These are phyloP conservation scores for Penicillium sp. DNA, from an alignment of 2,329 filamentous ascomycete genomes.

Conservation along the genomic window DNA sequence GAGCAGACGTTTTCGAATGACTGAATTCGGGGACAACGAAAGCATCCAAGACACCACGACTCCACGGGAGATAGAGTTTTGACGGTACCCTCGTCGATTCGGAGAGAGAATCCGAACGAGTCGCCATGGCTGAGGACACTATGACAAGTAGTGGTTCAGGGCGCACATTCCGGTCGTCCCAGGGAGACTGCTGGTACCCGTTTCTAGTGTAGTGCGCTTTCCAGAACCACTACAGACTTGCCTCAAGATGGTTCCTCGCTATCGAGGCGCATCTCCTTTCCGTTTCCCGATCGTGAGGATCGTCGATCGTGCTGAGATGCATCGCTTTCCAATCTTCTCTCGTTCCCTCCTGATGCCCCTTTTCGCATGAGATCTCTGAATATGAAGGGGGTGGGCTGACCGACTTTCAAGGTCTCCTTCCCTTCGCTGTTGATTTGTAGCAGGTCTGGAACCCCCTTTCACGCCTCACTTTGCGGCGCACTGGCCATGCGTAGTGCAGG, in stretches of 20 bases:
- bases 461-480: constrained; percentile 24
- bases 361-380: neutral
- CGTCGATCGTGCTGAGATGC: neutral
- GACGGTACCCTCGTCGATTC: constrained; percentile 13
- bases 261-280: constrained; percentile 4
- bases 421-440: neutral
- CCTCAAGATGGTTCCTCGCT: neutral
- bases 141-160: neutral
- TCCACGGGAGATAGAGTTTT: neutral
- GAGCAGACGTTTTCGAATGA: constrained; percentile 15
- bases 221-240: constrained; percentile 1
- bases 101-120: constrained; percentile 13
- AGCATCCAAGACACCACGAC: constrained; percentile 2
- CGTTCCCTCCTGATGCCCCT: too few relatives aligned
- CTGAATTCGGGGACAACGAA: constrained; percentile 1
- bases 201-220: constrained; percentile 10
- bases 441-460: constrained; percentile 4
- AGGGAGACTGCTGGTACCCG: constrained; percentile 21
- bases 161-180: constrained; percentile 18
- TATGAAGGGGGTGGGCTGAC: neutral
- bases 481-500: constrained; percentile 17
- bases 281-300: constrained; percentile 2
- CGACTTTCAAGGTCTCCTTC: neutral
- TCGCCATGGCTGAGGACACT: neutral
- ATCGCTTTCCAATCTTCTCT: too few relatives aligned